These are phyloP conservation scores for Clarireedia hainanense DNA, from an alignment of 2,329 filamentous ascomycete genomes.

Conservation along the genomic window DNA sequence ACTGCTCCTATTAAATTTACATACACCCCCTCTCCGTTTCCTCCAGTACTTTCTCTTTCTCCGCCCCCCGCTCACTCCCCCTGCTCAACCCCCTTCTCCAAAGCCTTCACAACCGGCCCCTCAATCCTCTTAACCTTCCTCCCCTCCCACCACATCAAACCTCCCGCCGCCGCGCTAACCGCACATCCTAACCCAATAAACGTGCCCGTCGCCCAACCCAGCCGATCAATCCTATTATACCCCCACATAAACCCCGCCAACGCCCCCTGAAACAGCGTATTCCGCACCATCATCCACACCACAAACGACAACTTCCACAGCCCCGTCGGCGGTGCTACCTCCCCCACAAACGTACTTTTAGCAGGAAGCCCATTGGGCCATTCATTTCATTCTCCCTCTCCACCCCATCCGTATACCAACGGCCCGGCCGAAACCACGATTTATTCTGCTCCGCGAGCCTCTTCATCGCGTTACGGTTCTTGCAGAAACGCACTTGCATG, in stretches of 20 bases:
- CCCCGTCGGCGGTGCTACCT: conserved; percentile 55
- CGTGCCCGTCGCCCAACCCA: conserved; percentile 13
- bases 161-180: conserved; percentile 12
- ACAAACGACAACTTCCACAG: conserved; percentile 67
- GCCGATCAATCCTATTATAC: conserved; percentile 14
- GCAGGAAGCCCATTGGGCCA: conserved; percentile 41
- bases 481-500: conserved; percentile 48
- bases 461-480: conserved; percentile 48
- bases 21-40: not conserved
- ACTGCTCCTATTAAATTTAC: not conserved
- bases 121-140: conserved; percentile 17
- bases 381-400: conserved; percentile 43
- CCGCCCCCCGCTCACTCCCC: not conserved
- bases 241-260: conserved; percentile 15
- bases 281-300: conserved; percentile 22
- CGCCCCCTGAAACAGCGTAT: conserved; percentile 31
- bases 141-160: conserved; percentile 17
- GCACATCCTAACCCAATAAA: conserved; percentile 15
- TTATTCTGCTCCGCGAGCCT: conserved; percentile 64
- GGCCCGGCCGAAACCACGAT: conserved; percentile 64
- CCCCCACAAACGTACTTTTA: conserved; percentile 55
- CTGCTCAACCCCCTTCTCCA: not conserved
- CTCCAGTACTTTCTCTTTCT: not conserved
- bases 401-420: conserved; percentile 46
- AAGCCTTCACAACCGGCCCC: conserved; percentile 10